Evolutionary conservation across 768 basidiomycete genomes (phyloP).

Genomic region (Lentinula detonsa): DNA sequence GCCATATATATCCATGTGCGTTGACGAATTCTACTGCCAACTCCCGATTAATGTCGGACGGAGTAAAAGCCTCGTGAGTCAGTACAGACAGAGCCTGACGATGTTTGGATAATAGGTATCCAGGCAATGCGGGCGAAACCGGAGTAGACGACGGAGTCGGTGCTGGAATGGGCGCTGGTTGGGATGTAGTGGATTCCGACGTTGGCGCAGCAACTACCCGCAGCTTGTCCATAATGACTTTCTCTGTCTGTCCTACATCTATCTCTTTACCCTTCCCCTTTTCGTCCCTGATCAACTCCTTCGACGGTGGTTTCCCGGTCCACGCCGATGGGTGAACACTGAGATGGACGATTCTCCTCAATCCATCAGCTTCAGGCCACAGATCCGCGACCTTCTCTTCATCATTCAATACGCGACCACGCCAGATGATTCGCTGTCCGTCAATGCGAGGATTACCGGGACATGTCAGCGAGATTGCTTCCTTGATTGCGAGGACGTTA

Average conservation of each 20-base stretch:
- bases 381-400: too few relatives aligned
- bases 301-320: slow-evolving; percentile 46
- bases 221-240: slow-evolving; percentile 9
- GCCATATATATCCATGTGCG: slow-evolving; percentile 42
- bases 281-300: background rate
- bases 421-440: slow-evolving; percentile 76
- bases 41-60: slow-evolving; percentile 4
- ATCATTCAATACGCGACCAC: slow-evolving; percentile 40
- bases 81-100: slow-evolving; percentile 36
- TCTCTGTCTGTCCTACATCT: slow-evolving; percentile 13
- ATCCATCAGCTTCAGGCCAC: slow-evolving; percentile 27
- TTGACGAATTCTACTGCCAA: slow-evolving; percentile 28
- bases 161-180: slow-evolving; percentile 11
- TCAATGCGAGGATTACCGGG: slow-evolving; percentile 57
- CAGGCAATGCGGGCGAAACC: slow-evolving; percentile 9
- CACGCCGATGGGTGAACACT: slow-evolving; percentile 80
- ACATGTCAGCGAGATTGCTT: slow-evolving; percentile 54
- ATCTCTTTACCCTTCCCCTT: slow-evolving; percentile 9
- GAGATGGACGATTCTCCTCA: slow-evolving; percentile 52
- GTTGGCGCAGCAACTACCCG: slow-evolving; percentile 2
- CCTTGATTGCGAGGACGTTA: slow-evolving; percentile 61
- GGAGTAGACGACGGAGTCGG: slow-evolving; percentile 2
- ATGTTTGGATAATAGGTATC: slow-evolving; percentile 36
- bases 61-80: slow-evolving; percentile 5
- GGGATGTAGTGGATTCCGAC: slow-evolving; percentile 12